Evolutionary conservation across 2,329 filamentous ascomycete species (phyloP).

Genomic region (Leptographium radiaticola): DNA sequence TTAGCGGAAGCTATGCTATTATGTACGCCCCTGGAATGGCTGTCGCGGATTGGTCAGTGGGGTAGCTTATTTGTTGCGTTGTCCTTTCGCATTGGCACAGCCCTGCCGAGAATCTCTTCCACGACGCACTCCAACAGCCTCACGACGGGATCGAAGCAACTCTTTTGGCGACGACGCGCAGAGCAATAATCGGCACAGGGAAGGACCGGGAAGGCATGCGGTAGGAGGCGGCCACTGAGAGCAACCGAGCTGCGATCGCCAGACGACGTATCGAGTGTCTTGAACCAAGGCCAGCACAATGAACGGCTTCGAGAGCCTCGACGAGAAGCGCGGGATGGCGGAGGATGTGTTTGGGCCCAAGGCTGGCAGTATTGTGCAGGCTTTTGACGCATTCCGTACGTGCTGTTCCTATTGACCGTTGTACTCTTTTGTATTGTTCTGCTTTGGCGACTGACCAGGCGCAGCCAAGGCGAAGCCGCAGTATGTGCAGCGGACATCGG

Average conservation of each 20-base stretch:
- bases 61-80: slow-evolving; percentile 6
- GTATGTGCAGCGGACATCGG: slow-evolving; percentile 72
- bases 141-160: too few species aligned
- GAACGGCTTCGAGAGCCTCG: slow-evolving; percentile 76
- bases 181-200: too few species aligned
- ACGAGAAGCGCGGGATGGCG: slow-evolving; percentile 47
- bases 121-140: too few species aligned
- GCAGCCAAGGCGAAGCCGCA: slow-evolving; percentile 90
- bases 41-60: not conserved
- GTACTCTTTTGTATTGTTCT: not conserved
- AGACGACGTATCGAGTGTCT: not conserved
- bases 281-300: slow-evolving; percentile 29
- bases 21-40: not conserved
- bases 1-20: not conserved
- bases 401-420: not conserved
- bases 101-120: not conserved
- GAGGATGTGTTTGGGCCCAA: slow-evolving; percentile 73
- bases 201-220: too few species aligned
- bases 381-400: slow-evolving; percentile 96
- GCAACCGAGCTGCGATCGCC: too few species aligned
- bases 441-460: not conserved
- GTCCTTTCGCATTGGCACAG: slow-evolving; percentile 6
- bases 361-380: slow-evolving; percentile 49
- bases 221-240: too few species aligned
- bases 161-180: too few species aligned